Base-by-base conservation (phyloP, 805 yeast genomes). In the Starmerella floris region DNA sequence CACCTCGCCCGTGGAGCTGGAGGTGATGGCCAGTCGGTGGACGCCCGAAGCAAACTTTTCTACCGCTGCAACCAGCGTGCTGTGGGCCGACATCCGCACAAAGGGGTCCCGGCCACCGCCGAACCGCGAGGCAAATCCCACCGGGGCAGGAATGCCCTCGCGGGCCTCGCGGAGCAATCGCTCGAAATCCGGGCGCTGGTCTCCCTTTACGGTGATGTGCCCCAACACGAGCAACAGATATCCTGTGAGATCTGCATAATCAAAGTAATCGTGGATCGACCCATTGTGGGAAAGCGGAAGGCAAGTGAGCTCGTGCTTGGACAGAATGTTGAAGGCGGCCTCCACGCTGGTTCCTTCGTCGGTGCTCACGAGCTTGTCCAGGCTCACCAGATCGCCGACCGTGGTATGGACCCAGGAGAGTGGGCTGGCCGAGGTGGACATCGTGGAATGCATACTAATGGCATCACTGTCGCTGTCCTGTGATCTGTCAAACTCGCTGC, bases 1-100 rank as follows among this genome's bases (percentile, higher is more conserved):
- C 39, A 87, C 76, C 46, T 69, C 68, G 16, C 64, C 61, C 20
- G 59, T 59, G 56, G 75, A 67, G 23, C 45, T 41, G 8, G 47
- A 35, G 20, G 79, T 70, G 43, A 87, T 82, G 10, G 96, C 95
- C 19, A 88, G 75, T 57, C 98, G 71, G 63, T 91, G 98, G 3
- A 87, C 95, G 19, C 98, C 98, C 31, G 82, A 74, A n/a, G 96
- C 97, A 48, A 88, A 67, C 11, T 82, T 76, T 60, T 84, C 93
- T 53, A 83, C 81, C 2, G 83, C 95, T 4, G 74, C 70, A 33
- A 78, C 69, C 40, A 88, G 65, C 19, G 77, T 73, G 20, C 62
- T 51, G 16, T 67, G 57, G 53, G 83, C 85, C 35, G 76, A 72
- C 44, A 91, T 66, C 56, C 83, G 81, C 48, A 81, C 71, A 56